Base-by-base conservation (phyloP, 1,139 yeast species). In the Geotrichum macrosporum region DNA sequence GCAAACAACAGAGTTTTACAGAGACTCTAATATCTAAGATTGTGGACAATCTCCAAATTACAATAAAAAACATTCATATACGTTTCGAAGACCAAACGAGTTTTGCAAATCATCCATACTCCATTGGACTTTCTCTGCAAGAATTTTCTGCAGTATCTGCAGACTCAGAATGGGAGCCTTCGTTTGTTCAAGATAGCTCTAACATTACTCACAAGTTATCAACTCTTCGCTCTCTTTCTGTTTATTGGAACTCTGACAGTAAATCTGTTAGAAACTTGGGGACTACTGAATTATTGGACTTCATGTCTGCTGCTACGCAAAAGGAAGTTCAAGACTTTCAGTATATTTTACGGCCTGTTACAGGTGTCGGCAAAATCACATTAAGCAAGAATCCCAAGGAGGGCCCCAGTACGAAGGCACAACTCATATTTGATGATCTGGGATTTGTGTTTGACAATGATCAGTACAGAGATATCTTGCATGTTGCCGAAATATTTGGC, bases 111-210 rank as follows among this genome's bases (percentile, higher is more conserved):
- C 71, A 66, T 46, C 95, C 96, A 1, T 85, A 85, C 56, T 75
- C 96, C 0, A 67, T 88, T 27, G 99, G 99, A 3, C 57, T 86
- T 18, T 82, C 94, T 0, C 73, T 92, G 47, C 76, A 78, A 41
- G 97, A 92, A 64, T 72, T 92, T 39, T 87, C 96, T 0, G 98
- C 96, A 0, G 84, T 87, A 0, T 86, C 96, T 0, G 81, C 97
- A 0, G 92, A 89, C 64, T 80, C 76, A 30, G 68, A 77, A 33
- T 92, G 98, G 98, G 66, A 73, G 16, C 94, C 95, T 1, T 81
- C 84, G 21, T 92, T 89, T 63, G 83, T 92, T 33, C 77, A 92
- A 3, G 80, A 83, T 26, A 74, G 85, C 4, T 80, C 80, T 32
- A 65, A 73, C 9, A 72, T 82, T 45, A 80, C 96, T 1, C 77